phyloP scores from a whole-genome alignment of 179 eudicot genomes.

The Spinacia oleracea region DNA sequence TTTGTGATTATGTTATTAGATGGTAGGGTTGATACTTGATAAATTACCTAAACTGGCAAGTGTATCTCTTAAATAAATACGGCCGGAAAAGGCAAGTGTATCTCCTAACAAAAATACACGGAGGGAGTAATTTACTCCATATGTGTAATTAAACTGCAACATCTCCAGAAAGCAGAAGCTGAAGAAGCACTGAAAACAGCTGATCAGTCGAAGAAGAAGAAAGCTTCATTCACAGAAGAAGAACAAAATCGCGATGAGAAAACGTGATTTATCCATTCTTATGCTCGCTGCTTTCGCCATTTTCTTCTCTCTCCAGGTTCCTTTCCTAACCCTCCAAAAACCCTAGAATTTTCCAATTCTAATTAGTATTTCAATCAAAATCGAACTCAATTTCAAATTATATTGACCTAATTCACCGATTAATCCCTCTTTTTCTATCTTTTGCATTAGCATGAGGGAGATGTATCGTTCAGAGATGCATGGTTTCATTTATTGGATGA shows the following conservation, averaged over 20 bases:
- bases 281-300: constrained; percentile 96
- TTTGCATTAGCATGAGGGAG: constrained; percentile 77
- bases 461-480: constrained; percentile 88
- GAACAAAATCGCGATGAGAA: constrained; percentile 75
- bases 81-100: too few relatives aligned
- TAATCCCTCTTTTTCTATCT: not conserved
- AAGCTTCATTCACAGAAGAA: not conserved
- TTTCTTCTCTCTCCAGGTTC: constrained; percentile 96
- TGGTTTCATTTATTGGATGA: constrained; percentile 96
- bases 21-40: too few relatives aligned
- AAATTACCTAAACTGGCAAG: too few relatives aligned
- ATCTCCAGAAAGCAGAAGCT: not conserved
- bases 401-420: not conserved
- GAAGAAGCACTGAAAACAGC: not conserved
- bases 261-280: constrained; percentile 88
- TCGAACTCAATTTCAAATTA: not conserved
- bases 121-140: too few relatives aligned
- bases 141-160: not conserved
- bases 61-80: too few relatives aligned
- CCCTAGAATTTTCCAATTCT: constrained; percentile 3
- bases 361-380: not conserved
- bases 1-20: too few relatives aligned
- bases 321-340: constrained; percentile 10
- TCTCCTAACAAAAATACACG: too few relatives aligned
- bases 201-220: not conserved